Evolutionary conservation across 768 basidiomycete genomes (phyloP), one percentile per base, ranked within the genome.

Genomic region (Boletus sensibilis): DNA sequence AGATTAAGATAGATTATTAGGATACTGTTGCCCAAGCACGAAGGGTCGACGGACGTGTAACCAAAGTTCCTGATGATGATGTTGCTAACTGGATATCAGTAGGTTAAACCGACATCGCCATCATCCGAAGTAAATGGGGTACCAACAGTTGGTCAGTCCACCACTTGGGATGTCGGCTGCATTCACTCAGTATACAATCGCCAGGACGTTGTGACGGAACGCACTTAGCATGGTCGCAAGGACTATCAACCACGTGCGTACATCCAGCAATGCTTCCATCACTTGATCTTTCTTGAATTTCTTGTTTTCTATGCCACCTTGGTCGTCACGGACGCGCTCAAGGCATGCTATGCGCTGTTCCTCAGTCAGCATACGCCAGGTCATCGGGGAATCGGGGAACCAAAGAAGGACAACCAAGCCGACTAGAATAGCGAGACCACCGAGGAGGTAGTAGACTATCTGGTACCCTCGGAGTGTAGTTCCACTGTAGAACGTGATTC

Each of bases 321-420:
- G 67, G 46, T 76, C 75, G 47, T 74, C 69, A 5, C 72, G 72
- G 11, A 77, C 72, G 14, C 75, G 75, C 58, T 79, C 76, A 10
- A 78, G 64, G 2, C 68, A 74, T 20, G 76, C 44, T 16, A 41
- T 64, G 35, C 74, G 71, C 50, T 78, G 73, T 52, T 75, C 74
- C 37, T 69, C 42, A 4, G 73, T 72, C 7, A 75, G 62, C 46
- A 73, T 63, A 12, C 65, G 63, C 23, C 77, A 75, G 35, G 74
- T 74, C 3, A 75, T 72, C 11, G 74, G 75, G 1, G 73, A 76
- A 60, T 77, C 76, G 4, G 78, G 75, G 4, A 78, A 67, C 67
- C 63, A 77, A 8, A 74, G n/a, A 6, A 75, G 53, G 12, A 75
- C 69, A 38, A 58, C 50, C 27, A 73, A 34, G 8, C 70, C 71